phyloP scores from a whole-genome alignment of 163 green algal genomes.

The Chlorella variabilis region DNA sequence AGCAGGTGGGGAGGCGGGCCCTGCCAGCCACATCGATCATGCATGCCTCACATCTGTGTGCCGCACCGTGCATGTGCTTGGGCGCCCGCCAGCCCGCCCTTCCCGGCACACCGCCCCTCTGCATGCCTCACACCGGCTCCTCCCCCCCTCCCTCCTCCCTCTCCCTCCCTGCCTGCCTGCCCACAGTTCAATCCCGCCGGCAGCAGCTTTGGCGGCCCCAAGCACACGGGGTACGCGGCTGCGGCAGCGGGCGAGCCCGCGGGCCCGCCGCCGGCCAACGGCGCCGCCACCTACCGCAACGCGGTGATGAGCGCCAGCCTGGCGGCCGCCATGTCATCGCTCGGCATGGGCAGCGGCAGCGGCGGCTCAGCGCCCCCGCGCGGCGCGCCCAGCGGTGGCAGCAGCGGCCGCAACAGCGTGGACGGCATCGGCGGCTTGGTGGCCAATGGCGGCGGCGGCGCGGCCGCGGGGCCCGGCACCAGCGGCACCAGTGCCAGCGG shows the following conservation, averaged over 20 bases:
- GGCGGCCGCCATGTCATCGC: neutral
- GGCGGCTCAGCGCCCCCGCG: neutral
- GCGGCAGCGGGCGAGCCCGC: slow-evolving; percentile 9
- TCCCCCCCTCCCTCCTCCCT: no score
- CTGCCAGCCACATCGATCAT: no score
- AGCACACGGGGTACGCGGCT: slow-evolving; percentile 5
- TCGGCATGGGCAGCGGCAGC: slow-evolving; percentile 2
- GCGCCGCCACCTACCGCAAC: neutral
- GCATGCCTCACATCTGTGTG: no score
- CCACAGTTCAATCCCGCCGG: slow-evolving; percentile 18
- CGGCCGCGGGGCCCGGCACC: no score
- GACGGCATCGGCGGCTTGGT: slow-evolving; percentile 7
- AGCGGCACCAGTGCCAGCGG: neutral
- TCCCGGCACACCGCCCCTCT: no score
- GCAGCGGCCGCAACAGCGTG: slow-evolving; percentile 8
- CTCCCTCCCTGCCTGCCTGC: no score
- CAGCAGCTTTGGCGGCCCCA: neutral
- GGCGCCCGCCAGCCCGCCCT: no score
- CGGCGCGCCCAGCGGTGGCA: neutral
- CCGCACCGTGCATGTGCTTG: no score
- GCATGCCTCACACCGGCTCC: no score
- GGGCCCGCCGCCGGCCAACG: neutral
- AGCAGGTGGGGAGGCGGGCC: slow-evolving; percentile 10
- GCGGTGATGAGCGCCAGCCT: neutral
- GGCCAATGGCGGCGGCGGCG: neutral